A percentile compares a stretch with the other conserved stretches of the same genome.
Conservation (phyloP, 257 asterid genomes). For the Nemophila menziesii region DNA sequence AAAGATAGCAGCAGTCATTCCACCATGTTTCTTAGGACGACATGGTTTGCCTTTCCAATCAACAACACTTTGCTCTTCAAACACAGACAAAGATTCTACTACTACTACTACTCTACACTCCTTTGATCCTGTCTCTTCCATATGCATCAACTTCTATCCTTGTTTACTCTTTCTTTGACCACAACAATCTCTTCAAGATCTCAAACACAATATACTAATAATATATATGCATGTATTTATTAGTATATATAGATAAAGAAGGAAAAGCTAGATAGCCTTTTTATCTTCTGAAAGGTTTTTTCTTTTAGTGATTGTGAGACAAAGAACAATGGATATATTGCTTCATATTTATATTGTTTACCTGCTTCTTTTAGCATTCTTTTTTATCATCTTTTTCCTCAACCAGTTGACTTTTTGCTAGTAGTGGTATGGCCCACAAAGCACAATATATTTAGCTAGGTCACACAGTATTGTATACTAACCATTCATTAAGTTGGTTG, state of each 20-base stretch:
- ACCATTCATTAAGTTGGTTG: no score
- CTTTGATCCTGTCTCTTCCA: slow-evolving; percentile 16
- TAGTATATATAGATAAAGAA: background rate
- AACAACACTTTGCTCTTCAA: slow-evolving; percentile 16
- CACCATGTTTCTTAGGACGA: slow-evolving; percentile 51
- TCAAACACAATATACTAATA: background rate
- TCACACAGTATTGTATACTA: background rate
- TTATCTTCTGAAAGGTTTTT: background rate
- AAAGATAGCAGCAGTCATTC: slow-evolving; percentile 63
- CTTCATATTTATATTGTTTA: slow-evolving; percentile 4
- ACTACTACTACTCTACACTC: slow-evolving; percentile 13
- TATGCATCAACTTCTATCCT: slow-evolving; percentile 13
- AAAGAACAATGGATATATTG: background rate
- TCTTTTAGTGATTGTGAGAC: slow-evolving; percentile 1
- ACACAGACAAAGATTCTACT: slow-evolving; percentile 5
- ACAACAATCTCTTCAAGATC: slow-evolving; percentile 1
- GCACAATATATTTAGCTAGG: slow-evolving; percentile 1
- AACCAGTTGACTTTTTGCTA: slow-evolving; percentile 6
- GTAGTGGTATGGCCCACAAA: slow-evolving; percentile 9
- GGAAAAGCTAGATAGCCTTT: background rate
- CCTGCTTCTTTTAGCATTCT: background rate
- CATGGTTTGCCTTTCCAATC: slow-evolving; percentile 72
- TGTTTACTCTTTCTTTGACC: background rate
- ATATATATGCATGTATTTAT: background rate
- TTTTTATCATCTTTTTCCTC: background rate